Evolutionary conservation across 768 basidiomycete genomes (phyloP), one percentile per base, ranked within the genome.

Genomic region (Amanita rimosa): DNA sequence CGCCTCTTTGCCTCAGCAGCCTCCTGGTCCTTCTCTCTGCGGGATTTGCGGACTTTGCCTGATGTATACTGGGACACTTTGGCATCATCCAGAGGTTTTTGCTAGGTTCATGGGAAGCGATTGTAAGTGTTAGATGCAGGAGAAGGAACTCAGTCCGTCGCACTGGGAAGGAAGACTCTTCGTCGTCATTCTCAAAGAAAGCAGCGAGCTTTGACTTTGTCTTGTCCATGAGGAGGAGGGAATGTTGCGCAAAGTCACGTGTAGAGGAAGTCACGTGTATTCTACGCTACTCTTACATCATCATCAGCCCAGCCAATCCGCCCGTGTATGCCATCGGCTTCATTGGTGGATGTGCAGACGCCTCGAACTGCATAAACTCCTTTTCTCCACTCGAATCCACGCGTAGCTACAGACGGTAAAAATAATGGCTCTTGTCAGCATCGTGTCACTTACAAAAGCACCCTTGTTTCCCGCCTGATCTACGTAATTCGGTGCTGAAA

Each of bases 401-500:
- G 33, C 86, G 85, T 55, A 93, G 82, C 87, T 91, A 49, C 17
- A n/a, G 39, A 16, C 9, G 10, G n/a, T 51, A 2, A 45, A 45
- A 24, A 14, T 16, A 1, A 21, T 6, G 0, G 7, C 19, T n/a
- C 6, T 16, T 17, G 42, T 14, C 14, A 8, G 7, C 14, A 27
- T 22, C 24, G 17, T 33, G 2, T 27, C 14, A 71, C 84, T 62
- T 60, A 91, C 89, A 64, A 85, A 94, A 52, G 92, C 92, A 8
- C 86, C 93, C 65, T 90, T 92, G 67, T 95, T 95, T 5, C 88
- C 86, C 3, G 75, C 81, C 59, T 92, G 87, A 65, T 95, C 92
- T 22, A 91, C 86, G 57, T 94, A 93, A 62, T 98, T 97, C 3
- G 95, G 95, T 34, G 95, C 94, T 39, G 88, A 92, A 63, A 93